Conservation (phyloP, 2,329 filamentous ascomycete species). For the Dothiorella sarmentorum region DNA sequence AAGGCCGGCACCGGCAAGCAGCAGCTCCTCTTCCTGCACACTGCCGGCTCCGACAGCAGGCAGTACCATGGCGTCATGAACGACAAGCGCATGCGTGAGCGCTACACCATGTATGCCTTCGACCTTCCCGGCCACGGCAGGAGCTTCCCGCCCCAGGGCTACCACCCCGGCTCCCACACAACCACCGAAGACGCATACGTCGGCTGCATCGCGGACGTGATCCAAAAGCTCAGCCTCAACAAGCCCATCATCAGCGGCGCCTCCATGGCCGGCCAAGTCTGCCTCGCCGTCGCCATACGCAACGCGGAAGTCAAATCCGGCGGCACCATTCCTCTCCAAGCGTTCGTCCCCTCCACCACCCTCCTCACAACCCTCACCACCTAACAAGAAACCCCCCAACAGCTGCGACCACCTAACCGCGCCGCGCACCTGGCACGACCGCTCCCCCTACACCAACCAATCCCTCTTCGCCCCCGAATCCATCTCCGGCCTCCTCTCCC, state of each 20-base stretch:
- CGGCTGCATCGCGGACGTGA: conserved; percentile 19
- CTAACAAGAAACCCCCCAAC: background rate
- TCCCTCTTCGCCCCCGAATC: conserved; percentile 48
- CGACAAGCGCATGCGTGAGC: conserved; percentile 44
- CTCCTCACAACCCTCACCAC: background rate
- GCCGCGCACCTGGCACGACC: conserved; percentile 46
- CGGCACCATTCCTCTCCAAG: conserved; percentile 48
- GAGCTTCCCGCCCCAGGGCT: conserved; percentile 44
- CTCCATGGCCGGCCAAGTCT: conserved; percentile 51
- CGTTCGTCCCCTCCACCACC: conserved; percentile 24
- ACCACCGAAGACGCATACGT: conserved; percentile 47
- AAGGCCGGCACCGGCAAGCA: conserved; percentile 46
- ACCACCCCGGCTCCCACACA: conserved; percentile 45
- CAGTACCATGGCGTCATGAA: conserved; percentile 55
- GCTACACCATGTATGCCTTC: conserved; percentile 49
- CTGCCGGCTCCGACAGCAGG: conserved; percentile 46
- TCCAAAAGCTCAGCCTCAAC: conserved; percentile 30
- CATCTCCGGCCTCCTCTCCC: conserved; percentile 50
- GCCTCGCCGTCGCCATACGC: conserved; percentile 46
- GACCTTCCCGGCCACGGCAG: conserved; percentile 50
- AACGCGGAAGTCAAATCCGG: conserved; percentile 46
- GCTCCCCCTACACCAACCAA: conserved; percentile 47
- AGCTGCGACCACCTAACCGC: conserved; percentile 42
- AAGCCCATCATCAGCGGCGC: conserved; percentile 50
- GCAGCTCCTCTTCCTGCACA: conserved; percentile 46